Conservation (phyloP, 2,329 filamentous ascomycete genomes). For the Rhinocladiella mackenziei region DNA sequence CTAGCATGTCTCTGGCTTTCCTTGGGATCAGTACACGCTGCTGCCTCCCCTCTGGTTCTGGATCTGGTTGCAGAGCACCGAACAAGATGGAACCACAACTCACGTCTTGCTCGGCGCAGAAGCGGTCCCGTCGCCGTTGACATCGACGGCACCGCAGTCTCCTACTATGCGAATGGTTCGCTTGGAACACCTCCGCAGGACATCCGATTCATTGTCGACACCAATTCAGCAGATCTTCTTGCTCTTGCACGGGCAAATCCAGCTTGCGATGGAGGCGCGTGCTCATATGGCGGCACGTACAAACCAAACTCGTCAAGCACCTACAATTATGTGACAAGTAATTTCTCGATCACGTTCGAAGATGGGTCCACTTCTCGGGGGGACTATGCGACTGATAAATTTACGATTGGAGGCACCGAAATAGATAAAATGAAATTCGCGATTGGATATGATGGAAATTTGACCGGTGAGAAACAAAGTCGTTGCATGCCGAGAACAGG, state of each 20-base stretch:
- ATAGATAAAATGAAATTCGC: neutral
- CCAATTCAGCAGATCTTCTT: neutral
- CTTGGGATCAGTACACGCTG: neutral
- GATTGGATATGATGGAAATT: neutral
- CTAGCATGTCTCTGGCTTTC: neutral
- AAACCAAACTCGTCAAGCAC: neutral
- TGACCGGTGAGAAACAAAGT: neutral
- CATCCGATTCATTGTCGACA: neutral
- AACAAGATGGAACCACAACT: neutral
- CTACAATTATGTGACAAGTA: neutral
- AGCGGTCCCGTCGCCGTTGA: neutral
- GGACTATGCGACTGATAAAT: neutral
- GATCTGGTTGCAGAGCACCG: neutral
- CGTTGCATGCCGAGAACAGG: neutral
- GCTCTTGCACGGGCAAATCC: neutral
- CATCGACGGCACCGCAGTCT: neutral
- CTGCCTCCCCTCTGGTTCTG: neutral
- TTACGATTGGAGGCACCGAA: neutral
- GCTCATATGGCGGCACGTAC: neutral
- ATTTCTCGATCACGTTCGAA: neutral
- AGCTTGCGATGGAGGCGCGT: neutral
- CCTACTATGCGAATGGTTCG: neutral
- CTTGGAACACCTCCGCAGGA: neutral
- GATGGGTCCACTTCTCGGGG: neutral
- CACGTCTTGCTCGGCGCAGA: neutral